These are phyloP conservation scores for Xylaria cubensis DNA, from an alignment of 495 filamentous ascomycete genomes.

Conservation along the genomic window DNA sequence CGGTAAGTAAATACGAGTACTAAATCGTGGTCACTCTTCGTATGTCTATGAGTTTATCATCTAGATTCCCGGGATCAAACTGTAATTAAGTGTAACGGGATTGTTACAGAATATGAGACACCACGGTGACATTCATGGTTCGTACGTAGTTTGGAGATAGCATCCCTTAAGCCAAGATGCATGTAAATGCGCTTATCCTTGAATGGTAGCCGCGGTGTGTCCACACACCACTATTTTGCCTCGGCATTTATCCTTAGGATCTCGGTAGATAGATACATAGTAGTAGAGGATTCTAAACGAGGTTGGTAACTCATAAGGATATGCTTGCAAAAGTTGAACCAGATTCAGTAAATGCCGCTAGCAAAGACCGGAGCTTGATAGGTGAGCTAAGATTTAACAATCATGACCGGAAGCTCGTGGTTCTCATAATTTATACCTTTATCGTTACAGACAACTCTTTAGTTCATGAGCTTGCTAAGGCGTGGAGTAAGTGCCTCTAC, in stretches of 20 bases:
- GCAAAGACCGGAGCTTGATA: background rate
- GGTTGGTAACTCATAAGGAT: background rate
- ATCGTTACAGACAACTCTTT: background rate
- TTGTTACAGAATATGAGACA: background rate
- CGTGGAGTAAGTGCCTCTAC: slow-evolving; percentile 2
- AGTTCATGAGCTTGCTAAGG: background rate
- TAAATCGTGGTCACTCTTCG: background rate
- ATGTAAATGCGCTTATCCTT: background rate
- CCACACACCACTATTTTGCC: slow-evolving; percentile 7
- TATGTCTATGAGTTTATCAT: background rate
- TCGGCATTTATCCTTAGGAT: slow-evolving; percentile 14
- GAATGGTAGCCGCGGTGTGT: slow-evolving; percentile 2
- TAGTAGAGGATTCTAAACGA: background rate
- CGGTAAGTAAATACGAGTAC: background rate
- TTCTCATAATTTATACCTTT: background rate
- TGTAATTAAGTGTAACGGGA: background rate
- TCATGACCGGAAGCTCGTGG: background rate
- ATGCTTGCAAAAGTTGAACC: background rate
- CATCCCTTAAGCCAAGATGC: background rate
- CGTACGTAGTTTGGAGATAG: background rate
- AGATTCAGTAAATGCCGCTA: background rate
- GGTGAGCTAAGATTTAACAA: background rate
- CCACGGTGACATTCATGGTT: background rate
- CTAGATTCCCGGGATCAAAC: background rate
- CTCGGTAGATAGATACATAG: slow-evolving; percentile 13